Evolutionary conservation across 176 grass and related monocot species (phyloP), one percentile per base, ranked within the genome.

Genomic region (Stipa capillata): DNA sequence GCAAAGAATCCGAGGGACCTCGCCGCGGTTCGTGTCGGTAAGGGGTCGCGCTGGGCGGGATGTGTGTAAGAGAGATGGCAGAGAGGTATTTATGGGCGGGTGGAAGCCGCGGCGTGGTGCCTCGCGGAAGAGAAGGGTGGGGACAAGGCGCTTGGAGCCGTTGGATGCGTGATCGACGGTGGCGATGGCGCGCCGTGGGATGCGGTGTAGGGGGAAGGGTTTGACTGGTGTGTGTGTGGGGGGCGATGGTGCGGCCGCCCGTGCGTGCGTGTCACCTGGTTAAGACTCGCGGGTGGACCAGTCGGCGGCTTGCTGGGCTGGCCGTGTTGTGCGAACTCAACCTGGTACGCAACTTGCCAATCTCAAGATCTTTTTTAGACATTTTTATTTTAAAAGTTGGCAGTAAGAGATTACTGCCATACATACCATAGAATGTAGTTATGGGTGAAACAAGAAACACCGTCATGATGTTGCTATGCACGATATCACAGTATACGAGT

Each of bases 61-160:
- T 49, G 36, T 6, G 69, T 52, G 60, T 39, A 34, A 79, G 76
- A 39, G 60, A 1, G 1, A 32, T 16, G 20, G 41, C 21, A 2
- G 16, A 1, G 59, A 64, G 65, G 56, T 82, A 85, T 85, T 90
- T 90, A 85, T 90, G 56, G 72, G 48, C 39, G 37, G 33, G 24
- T 14, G 67, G 29, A 35, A 42, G 71, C 6, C 18, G 65, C 53
- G 42, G 51, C 7, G 68, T 8, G 68, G 49, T 79, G 74, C 14
- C 57, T 28, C 23, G 67, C 42, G 51, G 57, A n/a, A n/a, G n/a
- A n/a, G n/a, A n/a, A n/a, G n/a, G n/a, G n/a, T n/a, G n/a, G n/a
- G n/a, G n/a, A n/a, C n/a, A n/a, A n/a, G 23, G 33, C 0, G 5
- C 3, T 0, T 0, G 0, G 0, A 5, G 21, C 82, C 64, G 64